A percentile compares a stretch with the other conserved stretches of the same genome.
Evolutionary conservation across 2,329 filamentous ascomycete species (phyloP).

Genomic region (Leptosphaerulina australis): DNA sequence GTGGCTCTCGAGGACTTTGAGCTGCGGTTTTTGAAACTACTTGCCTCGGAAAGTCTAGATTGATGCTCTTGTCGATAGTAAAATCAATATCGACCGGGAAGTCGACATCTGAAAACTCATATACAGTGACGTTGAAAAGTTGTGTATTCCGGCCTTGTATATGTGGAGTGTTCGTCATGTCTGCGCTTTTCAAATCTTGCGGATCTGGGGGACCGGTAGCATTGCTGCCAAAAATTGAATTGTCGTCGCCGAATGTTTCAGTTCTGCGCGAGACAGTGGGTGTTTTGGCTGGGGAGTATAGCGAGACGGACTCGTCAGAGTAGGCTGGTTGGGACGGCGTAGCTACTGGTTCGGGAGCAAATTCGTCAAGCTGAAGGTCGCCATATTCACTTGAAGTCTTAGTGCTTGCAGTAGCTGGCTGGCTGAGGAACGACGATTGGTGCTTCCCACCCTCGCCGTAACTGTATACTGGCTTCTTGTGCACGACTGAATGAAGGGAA

Average conservation of each 20-base stretch:
- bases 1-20: background rate
- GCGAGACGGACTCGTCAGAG: background rate
- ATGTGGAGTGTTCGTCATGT: background rate
- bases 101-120: conserved; percentile 18
- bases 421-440: conserved; percentile 32
- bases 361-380: conserved; percentile 27
- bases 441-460: conserved; percentile 33
- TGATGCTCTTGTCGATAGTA: background rate
- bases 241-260: conserved; percentile 38
- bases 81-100: background rate
- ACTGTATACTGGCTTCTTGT: conserved; percentile 37
- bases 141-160: background rate
- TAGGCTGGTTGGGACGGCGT: background rate
- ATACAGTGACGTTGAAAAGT: background rate
- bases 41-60: background rate
- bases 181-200: conserved; percentile 18
- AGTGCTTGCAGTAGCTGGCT: background rate
- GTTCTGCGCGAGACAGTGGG: conserved; percentile 15
- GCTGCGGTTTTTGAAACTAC: background rate
- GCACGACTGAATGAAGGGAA: conserved; percentile 32
- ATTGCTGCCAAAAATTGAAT: conserved; percentile 40
- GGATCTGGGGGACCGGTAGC: conserved; percentile 43
- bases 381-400: conserved; percentile 39
- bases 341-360: background rate
- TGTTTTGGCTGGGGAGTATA: background rate